Percentiles rank a stretch among this genome's conserved stretches.
phyloP scores from a whole-genome alignment of 2,329 filamentous ascomycete species.

The Curvularia spicifera region DNA sequence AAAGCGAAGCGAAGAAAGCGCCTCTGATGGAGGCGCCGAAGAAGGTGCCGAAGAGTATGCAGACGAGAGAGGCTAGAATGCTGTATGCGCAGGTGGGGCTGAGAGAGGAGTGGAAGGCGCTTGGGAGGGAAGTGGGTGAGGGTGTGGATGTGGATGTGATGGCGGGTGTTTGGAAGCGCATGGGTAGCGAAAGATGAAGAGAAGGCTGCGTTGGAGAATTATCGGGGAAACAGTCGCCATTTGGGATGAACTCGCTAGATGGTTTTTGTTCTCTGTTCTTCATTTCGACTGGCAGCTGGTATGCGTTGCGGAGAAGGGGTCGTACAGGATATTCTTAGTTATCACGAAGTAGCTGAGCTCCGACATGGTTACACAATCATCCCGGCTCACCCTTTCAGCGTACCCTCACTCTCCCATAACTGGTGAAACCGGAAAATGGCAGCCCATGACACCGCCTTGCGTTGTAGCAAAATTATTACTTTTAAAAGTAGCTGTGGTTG shows the following conservation, averaged over 20 bases:
- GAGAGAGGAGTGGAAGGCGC: constrained; percentile 23
- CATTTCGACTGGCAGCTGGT: not conserved
- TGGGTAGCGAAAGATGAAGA: not conserved
- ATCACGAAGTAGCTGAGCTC: not conserved
- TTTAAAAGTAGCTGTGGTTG: too few relatives aligned
- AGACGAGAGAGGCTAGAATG: constrained; percentile 23
- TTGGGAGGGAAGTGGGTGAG: constrained; percentile 3
- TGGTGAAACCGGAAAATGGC: too few relatives aligned
- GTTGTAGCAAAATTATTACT: too few relatives aligned
- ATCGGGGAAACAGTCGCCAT: not conserved
- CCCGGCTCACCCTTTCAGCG: not conserved
- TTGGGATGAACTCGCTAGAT: too few relatives aligned
- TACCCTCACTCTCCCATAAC: too few relatives aligned
- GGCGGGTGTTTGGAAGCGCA: not conserved
- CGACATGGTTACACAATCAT: not conserved
- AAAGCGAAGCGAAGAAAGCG: not conserved
- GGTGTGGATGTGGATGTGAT: constrained; percentile 6
- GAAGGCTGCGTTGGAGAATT: not conserved
- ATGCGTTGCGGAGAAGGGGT: not conserved
- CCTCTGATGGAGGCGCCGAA: not conserved
- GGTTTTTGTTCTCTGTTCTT: too few relatives aligned
- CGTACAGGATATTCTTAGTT: not conserved
- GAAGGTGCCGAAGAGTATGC: constrained; percentile 26
- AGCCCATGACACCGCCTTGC: too few relatives aligned
- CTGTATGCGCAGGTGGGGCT: constrained; percentile 27